Percentiles rank a stretch among this genome's conserved stretches.
These are phyloP conservation scores for Graphilbum sp. DNA, from an alignment of 2,329 filamentous ascomycete species.

Conservation along the genomic window DNA sequence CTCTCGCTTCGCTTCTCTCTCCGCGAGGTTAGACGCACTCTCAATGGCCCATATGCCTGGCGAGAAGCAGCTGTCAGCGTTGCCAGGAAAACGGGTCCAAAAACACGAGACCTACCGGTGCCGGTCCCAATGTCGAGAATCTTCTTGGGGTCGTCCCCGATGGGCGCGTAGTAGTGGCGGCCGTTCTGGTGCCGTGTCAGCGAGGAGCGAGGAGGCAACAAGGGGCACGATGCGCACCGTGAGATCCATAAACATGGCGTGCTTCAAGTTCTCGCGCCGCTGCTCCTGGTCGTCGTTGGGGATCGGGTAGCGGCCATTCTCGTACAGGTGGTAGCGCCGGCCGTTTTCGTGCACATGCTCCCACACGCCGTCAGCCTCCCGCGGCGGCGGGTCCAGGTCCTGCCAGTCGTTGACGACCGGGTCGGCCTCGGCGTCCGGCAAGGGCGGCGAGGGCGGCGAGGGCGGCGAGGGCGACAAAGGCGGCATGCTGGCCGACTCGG, in stretches of 20 bases:
- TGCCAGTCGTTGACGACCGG: slow-evolving; percentile 5
- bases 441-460: too few relatives aligned
- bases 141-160: slow-evolving; percentile 22
- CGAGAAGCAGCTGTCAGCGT: background rate
- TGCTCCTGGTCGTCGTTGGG: slow-evolving; percentile 30
- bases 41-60: slow-evolving; percentile 22
- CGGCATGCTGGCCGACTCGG: background rate
- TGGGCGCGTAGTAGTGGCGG: slow-evolving; percentile 22
- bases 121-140: slow-evolving; percentile 34
- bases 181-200: too few relatives aligned
- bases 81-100: background rate
- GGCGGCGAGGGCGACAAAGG: background rate
- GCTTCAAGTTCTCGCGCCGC: slow-evolving; percentile 27
- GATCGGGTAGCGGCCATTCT: slow-evolving; percentile 26
- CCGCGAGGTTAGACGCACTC: slow-evolving; percentile 19
- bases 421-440: too few relatives aligned
- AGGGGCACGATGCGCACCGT: too few relatives aligned
- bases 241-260: slow-evolving; percentile 27
- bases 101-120: slow-evolving; percentile 19
- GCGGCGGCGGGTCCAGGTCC: slow-evolving; percentile 4
- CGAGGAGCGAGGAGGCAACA: too few relatives aligned
- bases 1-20: too few relatives aligned
- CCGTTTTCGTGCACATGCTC: slow-evolving; percentile 10
- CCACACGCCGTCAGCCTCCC: slow-evolving; percentile 4
- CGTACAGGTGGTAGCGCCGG: slow-evolving; percentile 24